These are phyloP conservation scores for Fusarium liriodendri DNA, from an alignment of 2,329 filamentous ascomycete species.

Conservation along the genomic window DNA sequence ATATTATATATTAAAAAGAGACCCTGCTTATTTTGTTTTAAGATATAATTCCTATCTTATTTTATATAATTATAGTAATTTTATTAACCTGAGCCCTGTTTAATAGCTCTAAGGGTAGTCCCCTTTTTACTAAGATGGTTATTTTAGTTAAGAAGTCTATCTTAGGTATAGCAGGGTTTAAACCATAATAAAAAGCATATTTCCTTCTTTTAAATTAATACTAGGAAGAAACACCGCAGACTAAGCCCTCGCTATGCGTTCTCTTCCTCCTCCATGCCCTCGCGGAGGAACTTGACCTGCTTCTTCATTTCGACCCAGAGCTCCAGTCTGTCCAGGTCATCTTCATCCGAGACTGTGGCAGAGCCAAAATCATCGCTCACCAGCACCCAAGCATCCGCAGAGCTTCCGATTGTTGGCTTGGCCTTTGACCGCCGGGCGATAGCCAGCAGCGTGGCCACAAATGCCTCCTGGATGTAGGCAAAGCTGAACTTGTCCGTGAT, in stretches of 20 bases:
- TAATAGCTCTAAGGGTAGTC: too few relatives aligned
- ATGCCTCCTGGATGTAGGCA: conserved; percentile 77
- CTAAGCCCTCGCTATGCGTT: background rate
- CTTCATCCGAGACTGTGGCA: conserved; percentile 49
- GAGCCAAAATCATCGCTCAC: conserved; percentile 52
- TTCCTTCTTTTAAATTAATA: background rate
- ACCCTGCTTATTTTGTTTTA: too few relatives aligned
- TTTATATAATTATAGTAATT: too few relatives aligned
- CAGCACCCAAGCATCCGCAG: conserved; percentile 45
- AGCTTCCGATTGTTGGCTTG: conserved; percentile 10
- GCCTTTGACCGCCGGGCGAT: conserved; percentile 57
- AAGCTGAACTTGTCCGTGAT: conserved; percentile 76
- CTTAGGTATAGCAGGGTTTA: too few relatives aligned
- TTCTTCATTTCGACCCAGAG: conserved; percentile 73
- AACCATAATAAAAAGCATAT: too few relatives aligned
- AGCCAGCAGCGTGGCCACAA: conserved; percentile 70
- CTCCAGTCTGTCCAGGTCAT: conserved; percentile 61
- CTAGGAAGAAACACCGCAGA: background rate
- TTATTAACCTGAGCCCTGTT: too few relatives aligned
- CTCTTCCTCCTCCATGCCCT: conserved; percentile 64
- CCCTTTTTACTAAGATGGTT: too few relatives aligned
- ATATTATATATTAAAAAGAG: too few relatives aligned
- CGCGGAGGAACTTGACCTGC: conserved; percentile 69
- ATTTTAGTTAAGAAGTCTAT: too few relatives aligned
- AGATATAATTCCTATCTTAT: too few relatives aligned